Base-by-base conservation (phyloP, 805 yeast species). In the Candida wancherniae region DNA sequence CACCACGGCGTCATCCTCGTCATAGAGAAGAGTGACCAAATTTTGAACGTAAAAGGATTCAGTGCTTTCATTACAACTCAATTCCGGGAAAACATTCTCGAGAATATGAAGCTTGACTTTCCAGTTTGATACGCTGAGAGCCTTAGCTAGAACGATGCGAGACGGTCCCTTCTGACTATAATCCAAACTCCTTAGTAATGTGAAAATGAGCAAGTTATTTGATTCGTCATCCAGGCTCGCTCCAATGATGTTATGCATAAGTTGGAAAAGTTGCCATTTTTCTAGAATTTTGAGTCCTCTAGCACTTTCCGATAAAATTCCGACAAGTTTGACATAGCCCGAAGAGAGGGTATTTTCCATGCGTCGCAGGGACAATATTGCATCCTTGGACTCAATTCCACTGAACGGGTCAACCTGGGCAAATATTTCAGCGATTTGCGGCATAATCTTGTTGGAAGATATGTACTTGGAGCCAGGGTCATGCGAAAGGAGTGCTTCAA, bases 361-460 rank as follows among this genome's bases (percentile, higher is more conserved):
- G 21, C 84, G 61, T 3, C 58, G 58, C 24, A 64, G 67, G 2
- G 85, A 75, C 34, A 90, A 75, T 2, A 90, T 70, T 9, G 95
- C 92, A 28, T 82, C 90, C 2, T 71, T 58, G 0, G 92, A 77
- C 4, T 69, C 59, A 19, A 85, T 72, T 1, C 94, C 94, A 50
- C 87, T 79, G 51, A 65, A 69, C 1, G 90, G 90, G 47, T 84
- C 94, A 13, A 84, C 61, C 53, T 84, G 95, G 0, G 92, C 92
- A 24, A 90, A 63, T 29, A 94, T 79, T 45, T 92, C 96, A 0
- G 94, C 87, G 30, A 90, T 69, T 51, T 90, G 97, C 1, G 95
- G 84, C 20, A 90, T 55, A 6, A 88, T 64, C 55, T 92, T 88
- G 55, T 82, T 86, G 33, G 76, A 81, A 19, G 69, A 59, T 10